Conservation (phyloP, 2,329 filamentous ascomycete species). For the Hymenoscyphus salicellus region DNA sequence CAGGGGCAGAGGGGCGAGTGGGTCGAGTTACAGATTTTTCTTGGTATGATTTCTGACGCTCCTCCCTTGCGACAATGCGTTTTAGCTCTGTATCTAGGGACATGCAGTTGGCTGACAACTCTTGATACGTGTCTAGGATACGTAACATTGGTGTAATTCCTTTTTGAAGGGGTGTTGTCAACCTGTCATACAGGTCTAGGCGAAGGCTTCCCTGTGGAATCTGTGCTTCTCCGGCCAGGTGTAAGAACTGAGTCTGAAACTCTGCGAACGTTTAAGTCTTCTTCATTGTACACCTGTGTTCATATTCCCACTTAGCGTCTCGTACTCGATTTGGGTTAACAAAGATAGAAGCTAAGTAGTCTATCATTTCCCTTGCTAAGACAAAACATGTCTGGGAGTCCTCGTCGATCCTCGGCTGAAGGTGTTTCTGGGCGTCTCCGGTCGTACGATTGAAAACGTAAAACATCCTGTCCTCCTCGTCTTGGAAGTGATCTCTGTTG, state of each 20-base stretch:
- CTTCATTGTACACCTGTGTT: background rate
- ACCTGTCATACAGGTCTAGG: background rate
- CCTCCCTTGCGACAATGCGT: background rate
- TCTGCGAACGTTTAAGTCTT: background rate
- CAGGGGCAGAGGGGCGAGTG: background rate
- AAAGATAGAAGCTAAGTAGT: background rate
- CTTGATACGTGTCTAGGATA: background rate
- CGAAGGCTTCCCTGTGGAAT: background rate
- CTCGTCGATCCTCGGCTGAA: background rate
- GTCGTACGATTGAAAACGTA: background rate
- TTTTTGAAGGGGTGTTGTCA: background rate
- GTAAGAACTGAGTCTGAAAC: background rate
- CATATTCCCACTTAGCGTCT: background rate
- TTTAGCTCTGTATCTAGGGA: background rate
- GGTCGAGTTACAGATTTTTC: background rate
- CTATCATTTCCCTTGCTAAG: background rate
- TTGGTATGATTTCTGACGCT: background rate
- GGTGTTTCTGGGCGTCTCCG: background rate
- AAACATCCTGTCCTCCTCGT: background rate
- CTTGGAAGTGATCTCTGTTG: background rate
- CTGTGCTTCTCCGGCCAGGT: background rate
- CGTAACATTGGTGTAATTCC: background rate
- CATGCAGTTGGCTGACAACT: background rate
- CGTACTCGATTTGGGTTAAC: background rate
- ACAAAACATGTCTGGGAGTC: background rate